Evolutionary conservation across 495 filamentous ascomycete genomes (phyloP), one percentile per base, ranked within the genome.

Genomic region (Oidiodendron maius): DNA sequence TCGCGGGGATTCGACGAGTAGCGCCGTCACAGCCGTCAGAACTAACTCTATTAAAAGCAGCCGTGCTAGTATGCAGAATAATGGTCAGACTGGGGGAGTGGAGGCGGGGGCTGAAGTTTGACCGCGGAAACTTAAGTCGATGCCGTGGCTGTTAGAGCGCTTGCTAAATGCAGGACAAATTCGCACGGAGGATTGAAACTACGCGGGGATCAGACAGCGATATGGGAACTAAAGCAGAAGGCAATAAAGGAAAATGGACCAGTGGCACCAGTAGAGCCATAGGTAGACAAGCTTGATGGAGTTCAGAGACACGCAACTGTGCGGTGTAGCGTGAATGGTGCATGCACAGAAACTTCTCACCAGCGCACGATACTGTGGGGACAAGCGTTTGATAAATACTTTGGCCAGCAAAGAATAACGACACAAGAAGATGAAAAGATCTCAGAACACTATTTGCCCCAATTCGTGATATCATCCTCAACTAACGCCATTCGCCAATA

Each of bases 11-110:
- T 55, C 56, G n/a, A 30, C 39, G 2, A 52, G 45, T 20, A 53
- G 55, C 24, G 30, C 51, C 12, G 34, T 53, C 22, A 54, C 51
- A 13, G 51, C 51, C 38, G 20, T 54, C 13, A 28, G 51, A 15
- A 21, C 48, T 24, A 54, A 44, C 38, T 54, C 51, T 3, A 46
- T 40, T 22, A 26, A 15, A 3, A 45, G 46, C 17, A 52, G 49
- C 40, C 35, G 26, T 15, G 21, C 4, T 36, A 32, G 18, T 15
- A 51, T 28, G 12, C 35, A 21, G 3, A 26, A 11, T 36, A 38
- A 26, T 15, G 51, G 37, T 12, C 24, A 30, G 3, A 28, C 12
- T 30, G 41, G 30, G 15, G 34, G 45, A 16, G n/a, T n/a, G n/a
- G n/a, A n/a, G n/a, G n/a, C 45, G 23, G 16, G 40, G 39, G 13